Conservation (phyloP, 805 yeast genomes). For the Saccharomycopsis selenospora region DNA sequence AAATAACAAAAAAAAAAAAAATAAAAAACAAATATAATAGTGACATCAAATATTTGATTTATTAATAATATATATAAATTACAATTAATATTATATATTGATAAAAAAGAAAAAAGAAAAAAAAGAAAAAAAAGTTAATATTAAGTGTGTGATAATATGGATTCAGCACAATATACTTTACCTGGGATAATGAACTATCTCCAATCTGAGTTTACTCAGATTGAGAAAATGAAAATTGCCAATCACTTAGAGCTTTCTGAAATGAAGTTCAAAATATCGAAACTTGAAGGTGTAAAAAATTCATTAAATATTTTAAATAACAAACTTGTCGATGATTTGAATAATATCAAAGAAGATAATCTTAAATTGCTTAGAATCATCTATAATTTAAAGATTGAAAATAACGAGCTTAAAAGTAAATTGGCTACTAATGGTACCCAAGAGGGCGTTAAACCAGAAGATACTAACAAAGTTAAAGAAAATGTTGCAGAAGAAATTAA, state of each 20-base stretch:
- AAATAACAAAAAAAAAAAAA: background rate
- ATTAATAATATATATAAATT: no score
- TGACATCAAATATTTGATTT: no score
- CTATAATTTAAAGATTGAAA: constrained; percentile 12
- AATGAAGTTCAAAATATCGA: constrained; percentile 45
- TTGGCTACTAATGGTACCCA: background rate
- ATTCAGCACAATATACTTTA: constrained; percentile 18
- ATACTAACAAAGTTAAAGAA: background rate
- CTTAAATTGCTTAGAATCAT: constrained; percentile 10
- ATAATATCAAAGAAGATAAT: constrained; percentile 15
- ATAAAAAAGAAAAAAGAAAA: background rate
- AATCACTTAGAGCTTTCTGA: constrained; percentile 58
- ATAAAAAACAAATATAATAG: no score
- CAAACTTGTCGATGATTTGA: constrained; percentile 13
- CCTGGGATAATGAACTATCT: constrained; percentile 57
- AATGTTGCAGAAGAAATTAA: background rate
- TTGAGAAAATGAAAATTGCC: constrained; percentile 51
- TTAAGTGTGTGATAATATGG: constrained; percentile 12
- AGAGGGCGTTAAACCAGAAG: background rate
- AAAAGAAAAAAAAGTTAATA: background rate
- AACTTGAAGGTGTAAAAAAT: constrained; percentile 47
- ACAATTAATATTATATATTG: no score
- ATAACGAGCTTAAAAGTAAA: constrained; percentile 3
- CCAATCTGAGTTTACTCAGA: constrained; percentile 55
- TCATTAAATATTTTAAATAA: constrained; percentile 25